Base-by-base conservation (phyloP, 2,329 filamentous ascomycete genomes). In the Teratosphaeria nubilosa region DNA sequence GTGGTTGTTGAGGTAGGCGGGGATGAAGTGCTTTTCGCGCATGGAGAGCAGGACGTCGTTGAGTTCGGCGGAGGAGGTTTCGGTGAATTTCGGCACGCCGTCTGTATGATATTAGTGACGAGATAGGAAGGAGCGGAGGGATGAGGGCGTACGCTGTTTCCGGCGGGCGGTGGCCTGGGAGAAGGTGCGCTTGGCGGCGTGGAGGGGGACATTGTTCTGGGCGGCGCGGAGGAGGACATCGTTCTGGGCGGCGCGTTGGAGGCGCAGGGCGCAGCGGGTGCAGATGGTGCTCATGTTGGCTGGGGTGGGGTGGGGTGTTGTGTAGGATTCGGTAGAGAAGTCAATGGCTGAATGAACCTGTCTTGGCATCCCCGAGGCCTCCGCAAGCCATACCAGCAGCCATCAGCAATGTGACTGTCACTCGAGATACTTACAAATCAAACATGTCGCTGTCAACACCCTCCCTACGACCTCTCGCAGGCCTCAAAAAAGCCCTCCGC, bases 381-480 rank as follows among this genome's bases (percentile, higher is more conserved):
- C 62, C 60, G 58, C 62, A 63, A 25, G 22, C 51, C 54, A 27
- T 56, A 25, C 41, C 41, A 14, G n/a, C 20, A 7, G 51, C n/a
- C 32, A 56, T 59, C 51, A 51, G 32, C 56, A 52, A 53, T n/a
- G n/a, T n/a, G n/a, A n/a, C n/a, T n/a, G n/a, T n/a, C n/a, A n/a
- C n/a, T n/a, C n/a, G n/a, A n/a, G n/a, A n/a, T n/a, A n/a, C n/a
- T n/a, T n/a, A n/a, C n/a, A n/a, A 30, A 57, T 41, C 50, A 55
- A 62, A 14, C 51, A 90, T 89, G 80, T 79, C 82, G 64, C 78
- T 82, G 64, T 74, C 80, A 60, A 69, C 80, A 69, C 75, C 82
- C 58, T 74, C 78, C 53, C 71, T 78, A 75, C 84, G 87, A 82
- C 86, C 87, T 62, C 74, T 88, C 69, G 82, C 83, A 78, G 86